phyloP scores from a whole-genome alignment of 768 basidiomycete genomes.

The Suillus tomentosus region DNA sequence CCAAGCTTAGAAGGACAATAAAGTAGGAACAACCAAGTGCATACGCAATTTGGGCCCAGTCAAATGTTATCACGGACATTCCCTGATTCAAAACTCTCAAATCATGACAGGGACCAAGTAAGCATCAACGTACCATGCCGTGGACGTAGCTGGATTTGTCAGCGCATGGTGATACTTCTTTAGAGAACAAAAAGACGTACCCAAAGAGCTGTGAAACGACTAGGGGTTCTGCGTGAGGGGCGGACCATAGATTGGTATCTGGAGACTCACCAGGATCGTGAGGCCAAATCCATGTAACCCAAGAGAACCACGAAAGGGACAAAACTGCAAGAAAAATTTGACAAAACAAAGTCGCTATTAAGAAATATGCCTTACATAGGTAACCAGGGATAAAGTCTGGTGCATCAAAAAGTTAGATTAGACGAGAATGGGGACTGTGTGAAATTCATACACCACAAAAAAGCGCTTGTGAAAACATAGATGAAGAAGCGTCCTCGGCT shows the following conservation, averaged over 20 bases:
- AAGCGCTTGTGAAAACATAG: slow-evolving; percentile 58
- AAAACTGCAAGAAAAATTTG: slow-evolving; percentile 34
- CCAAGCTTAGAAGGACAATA: background rate
- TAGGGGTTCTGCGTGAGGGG: slow-evolving; percentile 22
- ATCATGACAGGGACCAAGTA: background rate
- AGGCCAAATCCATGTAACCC: slow-evolving; percentile 58
- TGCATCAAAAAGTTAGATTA: slow-evolving; percentile 8
- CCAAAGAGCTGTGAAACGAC: slow-evolving; percentile 51
- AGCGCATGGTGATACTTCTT: background rate
- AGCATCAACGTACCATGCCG: slow-evolving; percentile 42
- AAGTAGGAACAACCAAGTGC: slow-evolving; percentile 21
- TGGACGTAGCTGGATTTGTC: slow-evolving; percentile 34
- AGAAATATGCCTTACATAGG: slow-evolving; percentile 33
- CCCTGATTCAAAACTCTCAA: slow-evolving; percentile 32
- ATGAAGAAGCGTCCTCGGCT: slow-evolving; percentile 79
- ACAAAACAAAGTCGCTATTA: slow-evolving; percentile 9
- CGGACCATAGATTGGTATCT: slow-evolving; percentile 22
- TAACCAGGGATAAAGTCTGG: slow-evolving; percentile 48
- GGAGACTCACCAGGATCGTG: slow-evolving; percentile 44
- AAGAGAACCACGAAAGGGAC: slow-evolving; percentile 58
- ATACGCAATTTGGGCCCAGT: slow-evolving; percentile 69
- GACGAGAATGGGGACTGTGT: background rate
- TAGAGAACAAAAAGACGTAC: slow-evolving; percentile 27
- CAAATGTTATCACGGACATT: slow-evolving; percentile 78
- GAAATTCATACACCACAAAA: slow-evolving; percentile 55